A percentile compares a stretch with the other conserved stretches of the same genome.
These are phyloP conservation scores for Saturnispora gosingensis DNA, from an alignment of 805 yeast genomes.

Conservation along the genomic window DNA sequence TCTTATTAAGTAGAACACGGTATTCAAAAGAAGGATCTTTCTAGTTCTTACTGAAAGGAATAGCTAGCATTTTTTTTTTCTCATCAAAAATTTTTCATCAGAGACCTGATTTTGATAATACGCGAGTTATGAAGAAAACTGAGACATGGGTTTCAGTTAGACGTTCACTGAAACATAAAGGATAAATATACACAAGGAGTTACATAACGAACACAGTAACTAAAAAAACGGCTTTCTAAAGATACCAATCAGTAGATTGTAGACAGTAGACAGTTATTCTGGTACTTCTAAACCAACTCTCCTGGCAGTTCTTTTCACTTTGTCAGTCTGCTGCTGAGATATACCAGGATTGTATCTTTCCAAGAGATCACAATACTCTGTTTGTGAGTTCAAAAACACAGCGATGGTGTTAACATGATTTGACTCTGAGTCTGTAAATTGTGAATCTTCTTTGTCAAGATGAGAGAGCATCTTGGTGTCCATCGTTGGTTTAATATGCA, in stretches of 20 bases:
- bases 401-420: slow-evolving; percentile 50
- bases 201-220: neutral
- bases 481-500: slow-evolving; percentile 22
- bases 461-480: slow-evolving; percentile 22
- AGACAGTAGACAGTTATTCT: slow-evolving; percentile 17
- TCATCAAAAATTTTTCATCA: neutral
- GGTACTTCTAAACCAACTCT: slow-evolving; percentile 81
- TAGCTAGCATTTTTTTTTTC: neutral
- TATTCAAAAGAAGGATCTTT: neutral
- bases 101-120: neutral
- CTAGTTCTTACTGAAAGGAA: neutral
- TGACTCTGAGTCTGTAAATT: slow-evolving; percentile 16
- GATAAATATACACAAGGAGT: neutral
- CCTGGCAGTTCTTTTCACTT: slow-evolving; percentile 70
- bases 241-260: slow-evolving; percentile 1
- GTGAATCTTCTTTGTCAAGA: slow-evolving; percentile 19
- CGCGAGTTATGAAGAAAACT: neutral
- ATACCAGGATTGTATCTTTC: slow-evolving; percentile 85
- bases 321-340: slow-evolving; percentile 67
- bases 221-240: neutral
- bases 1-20: neutral
- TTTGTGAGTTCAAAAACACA: slow-evolving; percentile 58
- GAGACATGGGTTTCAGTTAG: no score
- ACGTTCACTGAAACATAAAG: neutral
- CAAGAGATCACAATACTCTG: slow-evolving; percentile 66